A percentile compares a stretch with the other conserved stretches of the same genome.
These are phyloP conservation scores for Phlegmacium glaucopus DNA, from an alignment of 768 basidiomycete genomes.

Conservation along the genomic window DNA sequence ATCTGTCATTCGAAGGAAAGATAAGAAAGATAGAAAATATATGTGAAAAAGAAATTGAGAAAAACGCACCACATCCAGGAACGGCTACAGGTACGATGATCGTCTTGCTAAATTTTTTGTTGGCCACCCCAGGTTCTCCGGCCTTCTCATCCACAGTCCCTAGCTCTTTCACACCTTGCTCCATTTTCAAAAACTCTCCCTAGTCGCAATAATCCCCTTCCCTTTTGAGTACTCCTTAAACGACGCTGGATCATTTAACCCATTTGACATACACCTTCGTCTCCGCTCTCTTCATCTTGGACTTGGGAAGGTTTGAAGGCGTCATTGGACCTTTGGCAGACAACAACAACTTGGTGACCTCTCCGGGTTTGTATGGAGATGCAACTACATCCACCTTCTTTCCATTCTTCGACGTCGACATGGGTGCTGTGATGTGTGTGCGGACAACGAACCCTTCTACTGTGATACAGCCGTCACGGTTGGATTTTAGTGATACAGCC, in stretches of 20 bases:
- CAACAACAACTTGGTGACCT: conserved; percentile 82
- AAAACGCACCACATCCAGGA: too few species aligned
- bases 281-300: too few species aligned
- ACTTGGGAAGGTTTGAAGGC: conserved; percentile 47
- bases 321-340: conserved; percentile 22
- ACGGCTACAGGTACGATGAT: too few species aligned
- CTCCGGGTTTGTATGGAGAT: conserved; percentile 75
- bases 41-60: too few species aligned
- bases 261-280: conserved; percentile 78
- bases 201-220: conserved; percentile 80
- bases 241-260: conserved; percentile 58
- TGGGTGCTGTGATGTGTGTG: conserved; percentile 67
- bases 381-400: conserved; percentile 17
- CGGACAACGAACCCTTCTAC: conserved; percentile 98
- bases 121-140: too few species aligned
- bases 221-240: conserved; percentile 68
- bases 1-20: too few species aligned
- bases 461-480: conserved; percentile 73
- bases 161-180: too few species aligned
- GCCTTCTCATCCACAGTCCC: too few species aligned
- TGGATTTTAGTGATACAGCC: conserved; percentile 92
- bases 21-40: too few species aligned
- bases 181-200: conserved; percentile 79
- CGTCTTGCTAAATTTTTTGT: too few species aligned
- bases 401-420: conserved; percentile 32